These are phyloP conservation scores for Russula griseocarnosa DNA, from an alignment of 768 basidiomycete genomes.

Conservation along the genomic window DNA sequence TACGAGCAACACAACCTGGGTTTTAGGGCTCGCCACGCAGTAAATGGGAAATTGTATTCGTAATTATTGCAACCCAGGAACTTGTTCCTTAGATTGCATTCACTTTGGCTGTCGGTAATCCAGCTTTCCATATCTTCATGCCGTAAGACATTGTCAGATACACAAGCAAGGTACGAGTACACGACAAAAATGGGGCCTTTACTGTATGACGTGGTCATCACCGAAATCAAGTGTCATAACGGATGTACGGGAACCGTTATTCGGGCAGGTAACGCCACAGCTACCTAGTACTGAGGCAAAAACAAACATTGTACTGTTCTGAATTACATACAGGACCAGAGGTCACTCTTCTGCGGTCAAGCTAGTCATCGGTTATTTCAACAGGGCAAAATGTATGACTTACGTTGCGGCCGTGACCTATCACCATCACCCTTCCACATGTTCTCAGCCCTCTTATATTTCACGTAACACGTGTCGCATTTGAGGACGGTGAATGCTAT, in stretches of 20 bases:
- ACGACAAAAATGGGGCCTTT: background rate
- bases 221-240: background rate
- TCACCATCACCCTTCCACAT: background rate
- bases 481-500: background rate
- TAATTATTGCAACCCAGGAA: constrained; percentile 9
- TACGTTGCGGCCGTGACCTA: background rate
- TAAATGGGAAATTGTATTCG: constrained; percentile 15
- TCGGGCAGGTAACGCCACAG: background rate
- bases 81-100: background rate
- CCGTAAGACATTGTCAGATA: background rate
- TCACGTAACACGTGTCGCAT: background rate
- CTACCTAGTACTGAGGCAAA: background rate
- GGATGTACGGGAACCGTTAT: background rate
- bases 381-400: background rate
- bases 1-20: constrained; percentile 2
- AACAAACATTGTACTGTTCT: background rate
- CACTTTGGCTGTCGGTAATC: background rate
- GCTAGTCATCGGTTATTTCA: no score
- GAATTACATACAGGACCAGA: background rate
- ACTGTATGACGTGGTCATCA: background rate
- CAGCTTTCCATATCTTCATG: background rate
- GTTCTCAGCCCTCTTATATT: background rate
- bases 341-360: background rate
- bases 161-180: background rate
- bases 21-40: background rate